Base-by-base conservation (phyloP, 2,329 filamentous ascomycete species). In the Raffaelea ambrosiae region DNA sequence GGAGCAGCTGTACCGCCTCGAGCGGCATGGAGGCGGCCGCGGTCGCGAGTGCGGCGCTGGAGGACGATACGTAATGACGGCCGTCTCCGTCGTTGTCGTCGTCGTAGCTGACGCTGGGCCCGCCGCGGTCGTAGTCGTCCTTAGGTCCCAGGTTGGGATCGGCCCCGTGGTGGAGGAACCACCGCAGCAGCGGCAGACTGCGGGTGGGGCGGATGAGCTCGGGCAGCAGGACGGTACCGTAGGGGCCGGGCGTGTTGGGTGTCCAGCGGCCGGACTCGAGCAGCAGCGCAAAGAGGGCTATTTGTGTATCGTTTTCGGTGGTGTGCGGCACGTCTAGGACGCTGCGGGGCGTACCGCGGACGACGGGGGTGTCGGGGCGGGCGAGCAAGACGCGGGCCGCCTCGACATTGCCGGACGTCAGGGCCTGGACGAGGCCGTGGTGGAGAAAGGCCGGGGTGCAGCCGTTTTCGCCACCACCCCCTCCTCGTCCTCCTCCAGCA, bases 81-180 rank as follows among this genome's bases (percentile, higher is more conserved):
- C 29, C 13, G 8, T 31, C 43, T 21, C 19, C 16, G 31, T 31
- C 21, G 43, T 18, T 13, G 31, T 9, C 20, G 20, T 18, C n/a
- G n/a, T n/a, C n/a, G 13, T 29, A 7, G 26, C 13, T 7, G 26
- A 7, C 26, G 26, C 26, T 29, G 26, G 43, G 31, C 13, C 29
- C 13, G 8, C 43, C 43, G 33, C 19, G 18, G 31, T 31, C 21
- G 43, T 18, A 7, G 31, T 9, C 20, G 20, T 18, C n/a, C 31
- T 38, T 10, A 9, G 13, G 20, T 21, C 43, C 43, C 8, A 22
- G 43, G 21, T 44, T 38, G 9, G 43, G 43, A 31, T 44, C 43
- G 31, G 43, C 43, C 19, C 43, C 43, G 43, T 44, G 31, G 33
- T 13, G 14, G 21, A 44, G 43, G 33, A 44, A 38, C 43, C 43